Base-by-base conservation (phyloP, 306 rosid genomes). In the Lathyrus tuberosus region DNA sequence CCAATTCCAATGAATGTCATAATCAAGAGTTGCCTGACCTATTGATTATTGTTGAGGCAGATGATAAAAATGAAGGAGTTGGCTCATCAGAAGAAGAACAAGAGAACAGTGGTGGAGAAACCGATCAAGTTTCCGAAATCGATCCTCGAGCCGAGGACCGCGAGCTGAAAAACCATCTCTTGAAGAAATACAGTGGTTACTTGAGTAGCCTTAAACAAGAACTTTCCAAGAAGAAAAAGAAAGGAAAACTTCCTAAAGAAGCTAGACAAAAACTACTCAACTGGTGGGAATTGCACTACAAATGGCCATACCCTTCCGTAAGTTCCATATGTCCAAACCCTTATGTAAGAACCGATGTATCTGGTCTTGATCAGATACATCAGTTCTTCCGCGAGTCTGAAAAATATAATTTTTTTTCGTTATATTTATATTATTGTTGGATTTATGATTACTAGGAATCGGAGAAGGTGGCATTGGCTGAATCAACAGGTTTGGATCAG, bases 241-340 rank as follows among this genome's bases (percentile, higher is more conserved):
- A 95, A 76, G 99, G 96, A 8, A 95, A 95, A 73, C 64, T 95
- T 5, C 99, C 99, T 20, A 95, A 95, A 89, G 99, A 95, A 43
- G 99, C 99, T 14, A 87, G 99, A 76, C 97, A 91, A 40, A 91
- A 95, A 79, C 92, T 95, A 8, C 99, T 95, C 30, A 88, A 76
- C 47, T 95, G 97, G 99, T 95, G 99, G 99, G 99, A 95, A 64
- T 79, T 91, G 8, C 99, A 95, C 78, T 95, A 91, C 84, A 95
- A 91, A 77, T 95, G 99, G 99, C 99, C 99, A 3, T 95, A 95
- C 71, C 99, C 99, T 73, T 95, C 97, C 62, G 99, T 94, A 85
- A 33, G 77, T 74, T 24, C 11, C 6, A 22, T 14, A 35, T 35
- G 40, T 35, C 40, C 40, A 35, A 35, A 35, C 38, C 38, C 38